Evolutionary conservation across 495 filamentous ascomycete species (phyloP), one percentile per base, ranked within the genome.

Genomic region (Aspergillus carlsbadensis): DNA sequence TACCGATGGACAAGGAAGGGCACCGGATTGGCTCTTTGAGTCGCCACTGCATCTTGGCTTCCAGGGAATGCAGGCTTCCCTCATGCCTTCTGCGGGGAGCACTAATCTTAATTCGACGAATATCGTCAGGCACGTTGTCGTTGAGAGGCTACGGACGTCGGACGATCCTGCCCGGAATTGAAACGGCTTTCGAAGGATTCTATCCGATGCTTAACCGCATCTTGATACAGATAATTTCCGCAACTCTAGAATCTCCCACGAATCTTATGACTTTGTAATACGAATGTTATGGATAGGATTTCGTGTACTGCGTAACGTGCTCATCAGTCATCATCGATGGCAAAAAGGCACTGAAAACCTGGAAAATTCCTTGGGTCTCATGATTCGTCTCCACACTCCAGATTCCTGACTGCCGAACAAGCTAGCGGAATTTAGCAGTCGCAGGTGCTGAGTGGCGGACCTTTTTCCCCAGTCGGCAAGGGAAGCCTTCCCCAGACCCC

Each of bases 1-100:
- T 92, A 92, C 69, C 77, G 88, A 59, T 92, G 89, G 88, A 90
- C 88, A 1, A 83, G 87, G 48, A 87, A 90, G 64, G 89, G 89
- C 13, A 89, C 86, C 5, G 88, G 88, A 5, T 65, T 91, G 54
- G 88, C 88, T 44, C 75, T 91, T 20, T 91, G 60, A 39, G 3
- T 22, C 20, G 41, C 20, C n/a, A 10, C 20, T 6, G 13, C 11
- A n/a, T 10, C 24, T 22, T 10, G 33, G 36, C 17, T 20, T 21
- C 33, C 10, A 22, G 33, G 10, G 6, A 31, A 14, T 50, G 29
- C 29, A 22, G 49, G 24, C 35, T 37, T n/a, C 15, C 24, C 24
- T 11, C 15, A 39, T 43, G 20, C 17, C 39, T 34, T 10, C 21
- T 43, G 54, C 54, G 54, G 54, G 54, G 54, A 15, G 22, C 45